Evolutionary conservation across 2,329 filamentous ascomycete genomes (phyloP).

Genomic region (Aspergillus caelatus): DNA sequence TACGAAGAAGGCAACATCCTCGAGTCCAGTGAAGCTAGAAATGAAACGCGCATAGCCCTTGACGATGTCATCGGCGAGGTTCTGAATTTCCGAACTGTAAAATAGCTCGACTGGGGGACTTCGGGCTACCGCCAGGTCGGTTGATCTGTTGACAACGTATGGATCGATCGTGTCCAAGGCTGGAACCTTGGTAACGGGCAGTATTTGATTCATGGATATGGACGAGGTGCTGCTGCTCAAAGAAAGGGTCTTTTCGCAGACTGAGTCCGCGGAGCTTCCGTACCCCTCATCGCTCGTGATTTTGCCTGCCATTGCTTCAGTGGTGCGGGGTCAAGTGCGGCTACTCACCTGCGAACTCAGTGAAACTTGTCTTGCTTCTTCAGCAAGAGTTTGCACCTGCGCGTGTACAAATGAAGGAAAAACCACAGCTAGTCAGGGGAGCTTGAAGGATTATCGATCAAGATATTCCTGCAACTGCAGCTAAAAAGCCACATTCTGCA

Average conservation of each 20-base stretch:
- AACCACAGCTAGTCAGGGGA: neutral
- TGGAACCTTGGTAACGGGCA: constrained; percentile 30
- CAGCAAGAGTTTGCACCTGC: constrained; percentile 10
- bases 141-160: constrained; percentile 21
- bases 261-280: constrained; percentile 5
- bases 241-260: neutral
- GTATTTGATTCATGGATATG: constrained; percentile 6
- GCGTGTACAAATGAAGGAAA: constrained; percentile 6
- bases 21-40: constrained; percentile 26
- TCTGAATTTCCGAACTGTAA: constrained; percentile 11
- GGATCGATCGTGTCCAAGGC: constrained; percentile 29
- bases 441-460: neutral
- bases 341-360: constrained; percentile 21
- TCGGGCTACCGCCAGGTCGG: constrained; percentile 5
- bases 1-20: constrained; percentile 29
- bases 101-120: constrained; percentile 16
- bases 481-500: constrained; percentile 12
- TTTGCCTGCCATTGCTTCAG: constrained; percentile 20
- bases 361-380: constrained; percentile 15
- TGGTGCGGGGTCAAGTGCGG: constrained; percentile 16
- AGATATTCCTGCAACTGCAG: constrained; percentile 10
- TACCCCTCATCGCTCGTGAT: constrained; percentile 18
- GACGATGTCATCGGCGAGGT: constrained; percentile 20
- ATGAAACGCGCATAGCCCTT: constrained; percentile 31
- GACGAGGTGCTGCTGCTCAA: neutral